Evolutionary conservation across 78 protist species (phyloP), one percentile per base, ranked within the genome.

Genomic region (Neovahlkampfia damariscottae): DNA sequence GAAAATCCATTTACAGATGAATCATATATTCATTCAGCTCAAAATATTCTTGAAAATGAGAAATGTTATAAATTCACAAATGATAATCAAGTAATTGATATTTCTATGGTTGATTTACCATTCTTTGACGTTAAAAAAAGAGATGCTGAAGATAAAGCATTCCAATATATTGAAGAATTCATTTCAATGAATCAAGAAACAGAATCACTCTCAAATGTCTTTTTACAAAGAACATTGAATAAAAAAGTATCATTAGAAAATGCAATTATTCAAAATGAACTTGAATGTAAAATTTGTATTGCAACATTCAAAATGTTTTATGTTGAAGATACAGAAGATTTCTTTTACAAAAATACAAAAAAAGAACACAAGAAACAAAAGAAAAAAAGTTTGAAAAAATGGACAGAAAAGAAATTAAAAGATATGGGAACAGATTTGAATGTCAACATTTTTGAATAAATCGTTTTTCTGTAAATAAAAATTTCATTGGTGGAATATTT

Each of bases 241-340:
- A 2, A 38, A 10, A 70, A 7, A 36, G 10, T 9, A 5, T 0
- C 70, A 75, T 70, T 40, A n/a, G n/a, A n/a, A n/a, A n/a, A n/a
- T n/a, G n/a, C 79, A 5, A 40, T 84, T 74, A 80, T 40, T 6
- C 82, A 84, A 58, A 38, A 73, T 40, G 80, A 81, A 6, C 29
- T 84, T 19, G 88, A 84, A 58, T 70, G 82, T 40, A 78, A 83
- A 40, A 50, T 84, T 37, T 78, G 84, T 6, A 76, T 83, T 6
- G 80, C 74, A 70, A 84, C 80, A 9, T 84, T 79, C 40, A 82
- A 83, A 79, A 28, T 84, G 3, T 84, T 84, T 67, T 84, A 84
- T 50, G 88, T 84, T 0, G 82, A 74, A 29, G 84, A 84, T 9
- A 84, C 88, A 6, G 77, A 69, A 37, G 88, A 84, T 66, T 80